Conservation (phyloP, 768 basidiomycete species). For the Mrakia frigida region DNA sequence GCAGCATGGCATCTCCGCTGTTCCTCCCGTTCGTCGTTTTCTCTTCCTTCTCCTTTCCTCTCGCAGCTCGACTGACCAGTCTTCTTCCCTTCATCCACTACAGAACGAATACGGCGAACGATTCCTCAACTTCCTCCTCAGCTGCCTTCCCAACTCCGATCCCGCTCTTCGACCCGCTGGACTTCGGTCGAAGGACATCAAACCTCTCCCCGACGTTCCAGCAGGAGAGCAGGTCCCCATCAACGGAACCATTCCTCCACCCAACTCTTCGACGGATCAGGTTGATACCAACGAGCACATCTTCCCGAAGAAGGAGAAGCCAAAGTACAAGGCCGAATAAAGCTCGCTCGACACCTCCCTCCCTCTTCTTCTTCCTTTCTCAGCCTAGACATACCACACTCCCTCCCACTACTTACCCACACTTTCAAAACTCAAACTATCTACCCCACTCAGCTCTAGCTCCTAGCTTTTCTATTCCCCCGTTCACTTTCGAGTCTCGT, state of each 20-base stretch:
- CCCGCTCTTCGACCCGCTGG: background rate
- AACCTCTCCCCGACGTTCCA: background rate
- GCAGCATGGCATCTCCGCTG: conserved; percentile 91
- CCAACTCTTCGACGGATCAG: background rate
- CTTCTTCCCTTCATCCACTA: too few species aligned
- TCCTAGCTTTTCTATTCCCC: too few species aligned
- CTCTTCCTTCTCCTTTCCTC: too few species aligned
- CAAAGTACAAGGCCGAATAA: conserved; percentile 24
- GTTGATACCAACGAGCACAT: conserved; percentile 25
- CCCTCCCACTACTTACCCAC: too few species aligned
- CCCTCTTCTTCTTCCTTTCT: background rate
- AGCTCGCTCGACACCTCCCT: conserved; percentile 9
- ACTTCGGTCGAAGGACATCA: background rate
- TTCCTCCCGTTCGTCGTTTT: conserved; percentile 47
- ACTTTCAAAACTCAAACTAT: too few species aligned
- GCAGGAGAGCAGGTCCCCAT: background rate
- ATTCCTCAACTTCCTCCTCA: conserved; percentile 53
- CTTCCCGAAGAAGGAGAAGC: background rate
- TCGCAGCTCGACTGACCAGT: too few species aligned
- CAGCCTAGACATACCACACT: too few species aligned
- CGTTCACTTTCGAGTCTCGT: too few species aligned
- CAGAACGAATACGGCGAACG: conserved; percentile 81
- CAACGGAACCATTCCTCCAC: background rate
- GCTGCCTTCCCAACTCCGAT: conserved; percentile 43
- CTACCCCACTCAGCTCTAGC: too few species aligned